A percentile compares a stretch with the other conserved stretches of the same genome.
Conservation (phyloP, 768 basidiomycete genomes). For the Lactarius vividus region DNA sequence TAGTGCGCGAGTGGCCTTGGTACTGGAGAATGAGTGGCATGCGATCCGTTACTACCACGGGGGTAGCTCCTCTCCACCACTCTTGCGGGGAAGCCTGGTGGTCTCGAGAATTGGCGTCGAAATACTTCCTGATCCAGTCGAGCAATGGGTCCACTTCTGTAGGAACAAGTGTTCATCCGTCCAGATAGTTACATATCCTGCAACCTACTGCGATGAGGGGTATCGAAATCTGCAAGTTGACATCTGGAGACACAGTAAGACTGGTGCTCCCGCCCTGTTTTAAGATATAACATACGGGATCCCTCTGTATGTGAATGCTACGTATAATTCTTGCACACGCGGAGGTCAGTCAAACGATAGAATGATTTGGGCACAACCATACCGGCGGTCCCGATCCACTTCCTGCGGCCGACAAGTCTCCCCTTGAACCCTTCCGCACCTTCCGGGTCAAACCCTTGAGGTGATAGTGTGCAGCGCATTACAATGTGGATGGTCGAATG, state of each 20-base stretch:
- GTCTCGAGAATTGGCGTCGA: slow-evolving; percentile 39
- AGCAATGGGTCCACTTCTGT: slow-evolving; percentile 50
- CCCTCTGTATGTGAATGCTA: slow-evolving; percentile 72
- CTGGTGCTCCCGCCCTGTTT: slow-evolving; percentile 4
- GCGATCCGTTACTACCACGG: slow-evolving; percentile 55
- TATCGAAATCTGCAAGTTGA: slow-evolving; percentile 63
- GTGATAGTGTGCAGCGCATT: background rate
- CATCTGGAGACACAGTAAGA: slow-evolving; percentile 40
- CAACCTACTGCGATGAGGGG: slow-evolving; percentile 45
- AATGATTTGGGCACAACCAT: slow-evolving; percentile 15
- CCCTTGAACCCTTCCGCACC: slow-evolving; percentile 61
- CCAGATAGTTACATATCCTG: background rate
- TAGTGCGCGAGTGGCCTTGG: slow-evolving; percentile 79
- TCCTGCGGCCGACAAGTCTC: slow-evolving; percentile 52
- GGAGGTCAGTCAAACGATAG: slow-evolving; percentile 9
- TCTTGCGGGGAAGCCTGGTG: slow-evolving; percentile 45
- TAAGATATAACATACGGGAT: slow-evolving; percentile 62
- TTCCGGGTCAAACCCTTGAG: slow-evolving; percentile 67
- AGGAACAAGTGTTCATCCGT: background rate
- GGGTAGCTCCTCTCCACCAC: slow-evolving; percentile 47
- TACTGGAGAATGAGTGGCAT: slow-evolving; percentile 86
- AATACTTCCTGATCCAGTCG: slow-evolving; percentile 78
- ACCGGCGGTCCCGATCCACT: slow-evolving; percentile 86
- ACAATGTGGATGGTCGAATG: background rate
- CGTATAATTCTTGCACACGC: slow-evolving; percentile 59